Percentiles rank a stretch among this genome's conserved stretches.
phyloP scores from a whole-genome alignment of 2,329 filamentous ascomycete species.

The Pseudogymnoascus sp. region DNA sequence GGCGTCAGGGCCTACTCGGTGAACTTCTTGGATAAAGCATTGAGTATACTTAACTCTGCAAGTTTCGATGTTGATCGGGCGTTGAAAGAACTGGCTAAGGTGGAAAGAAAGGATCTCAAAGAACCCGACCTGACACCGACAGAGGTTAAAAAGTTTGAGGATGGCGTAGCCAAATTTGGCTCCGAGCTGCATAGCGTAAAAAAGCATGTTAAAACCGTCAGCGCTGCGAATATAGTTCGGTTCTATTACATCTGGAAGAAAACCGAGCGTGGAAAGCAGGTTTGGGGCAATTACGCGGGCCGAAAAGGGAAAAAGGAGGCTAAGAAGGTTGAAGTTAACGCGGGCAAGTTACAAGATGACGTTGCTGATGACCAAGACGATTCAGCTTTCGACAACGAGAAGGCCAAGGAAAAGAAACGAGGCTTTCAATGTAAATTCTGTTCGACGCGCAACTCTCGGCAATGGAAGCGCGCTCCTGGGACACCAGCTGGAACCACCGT shows the following conservation, averaged over 20 bases:
- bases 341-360: conserved; percentile 78
- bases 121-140: conserved; percentile 73
- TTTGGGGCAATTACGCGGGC: conserved; percentile 84
- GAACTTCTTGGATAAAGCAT: conserved; percentile 79
- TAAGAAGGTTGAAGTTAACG: conserved; percentile 62
- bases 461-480: conserved; percentile 86
- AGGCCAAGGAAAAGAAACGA: conserved; percentile 67
- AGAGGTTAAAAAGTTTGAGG: conserved; percentile 86
- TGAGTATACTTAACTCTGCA: conserved; percentile 64
- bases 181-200: conserved; percentile 81
- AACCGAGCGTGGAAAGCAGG: conserved; percentile 70
- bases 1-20: conserved; percentile 71
- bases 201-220: conserved; percentile 76
- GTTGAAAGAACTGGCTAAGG: conserved; percentile 59
- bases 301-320: conserved; percentile 86
- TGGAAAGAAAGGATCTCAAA: conserved; percentile 67
- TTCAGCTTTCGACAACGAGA: conserved; percentile 88
- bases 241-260: conserved; percentile 99
- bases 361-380: conserved; percentile 89
- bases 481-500: conserved; percentile 64
- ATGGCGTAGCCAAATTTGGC: conserved; percentile 81
- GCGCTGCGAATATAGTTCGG: conserved; percentile 73
- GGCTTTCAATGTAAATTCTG: conserved; percentile 95
- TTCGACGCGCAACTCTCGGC: conserved; percentile 66
- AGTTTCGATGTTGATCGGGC: conserved; percentile 66